Evolutionary conservation across 306 rosid species (phyloP).

Genomic region (Cucurbita maxima): DNA sequence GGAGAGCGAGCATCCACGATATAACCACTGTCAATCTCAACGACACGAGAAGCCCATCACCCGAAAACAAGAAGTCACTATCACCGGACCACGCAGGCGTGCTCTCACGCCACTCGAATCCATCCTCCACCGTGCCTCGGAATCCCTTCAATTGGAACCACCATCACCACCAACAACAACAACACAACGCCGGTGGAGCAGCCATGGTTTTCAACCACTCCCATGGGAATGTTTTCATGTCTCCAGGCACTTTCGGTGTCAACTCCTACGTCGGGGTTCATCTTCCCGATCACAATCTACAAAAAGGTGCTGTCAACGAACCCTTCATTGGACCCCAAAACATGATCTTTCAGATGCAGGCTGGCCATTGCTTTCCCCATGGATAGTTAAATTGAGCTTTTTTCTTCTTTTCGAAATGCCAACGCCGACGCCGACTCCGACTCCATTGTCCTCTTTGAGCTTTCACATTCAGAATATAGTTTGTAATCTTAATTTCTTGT

Average conservation of each 20-base stretch:
- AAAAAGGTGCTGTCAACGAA: not conserved
- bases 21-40: conserved; percentile 71
- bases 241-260: conserved; percentile 26
- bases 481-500: not conserved
- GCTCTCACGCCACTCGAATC: conserved; percentile 18
- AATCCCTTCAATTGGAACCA: conserved; percentile 26
- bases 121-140: conserved; percentile 7
- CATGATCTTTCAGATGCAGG: conserved; percentile 7
- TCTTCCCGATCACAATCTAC: not conserved
- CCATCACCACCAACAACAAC: conserved; percentile 4
- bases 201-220: conserved; percentile 25
- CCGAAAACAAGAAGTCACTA: conserved; percentile 29
- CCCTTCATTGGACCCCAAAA: conserved; percentile 8
- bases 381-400: not conserved
- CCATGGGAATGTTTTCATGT: conserved; percentile 33
- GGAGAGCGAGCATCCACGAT: conserved; percentile 95
- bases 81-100: conserved; percentile 30
- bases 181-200: conserved; percentile 23
- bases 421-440: not conserved
- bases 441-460: not conserved
- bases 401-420: not conserved
- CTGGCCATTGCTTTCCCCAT: conserved; percentile 1
- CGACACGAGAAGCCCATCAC: conserved; percentile 35
- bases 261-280: conserved; percentile 29
- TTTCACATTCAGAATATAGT: not conserved